Base-by-base conservation (phyloP, 1,284 basidiomycete genomes). In the Inonotus hispidus region DNA sequence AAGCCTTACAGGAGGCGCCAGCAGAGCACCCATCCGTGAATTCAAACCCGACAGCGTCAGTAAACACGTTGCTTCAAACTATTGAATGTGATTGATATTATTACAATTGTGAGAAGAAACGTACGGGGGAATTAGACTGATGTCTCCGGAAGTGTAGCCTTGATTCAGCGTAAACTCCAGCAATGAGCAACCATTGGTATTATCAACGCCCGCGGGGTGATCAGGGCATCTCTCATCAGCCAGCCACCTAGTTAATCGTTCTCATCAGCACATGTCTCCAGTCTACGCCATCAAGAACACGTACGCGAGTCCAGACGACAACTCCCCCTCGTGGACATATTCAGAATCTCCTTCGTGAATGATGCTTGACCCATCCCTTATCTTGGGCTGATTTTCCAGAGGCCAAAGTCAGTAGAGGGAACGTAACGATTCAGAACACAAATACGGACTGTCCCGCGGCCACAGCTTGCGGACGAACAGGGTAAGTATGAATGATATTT, bases 101-200 rank as follows among this genome's bases (percentile, higher is more conserved):
- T 21, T 32, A 1, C 27, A 19, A 16, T 25, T 6, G 45, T 32
- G 19, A 29, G 11, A 41, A 14, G 23, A 13, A n/a, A 45, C 76
- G 56, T 62, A 79, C 76, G 75, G 73, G 21, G 72, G 67, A 56
- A 79, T 79, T n/a, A 80, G 69, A 5, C 77, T 75, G 35, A 80
- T 73, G 65, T 80, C 79, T 39, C 23, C 32, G 10, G 21, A 8
- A 16, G 37, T 27, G 16, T 8, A 13, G 6, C 76, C 75, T 66
- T 79, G 79, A 10, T 58, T 49, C 32, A 80, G 70, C 14, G 75
- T 79, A 3, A 71, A 73, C 65, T 80, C 78, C 27, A 79, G 67
- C 37, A 75, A 68, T 0, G 74, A 76, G 64, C 79, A 80, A 16
- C 71, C 67, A 25, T 78, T 77, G 38, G 78, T 78, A 61, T 80